phyloP scores from a whole-genome alignment of 2,329 filamentous ascomycete species.

The Catunica adiposa region DNA sequence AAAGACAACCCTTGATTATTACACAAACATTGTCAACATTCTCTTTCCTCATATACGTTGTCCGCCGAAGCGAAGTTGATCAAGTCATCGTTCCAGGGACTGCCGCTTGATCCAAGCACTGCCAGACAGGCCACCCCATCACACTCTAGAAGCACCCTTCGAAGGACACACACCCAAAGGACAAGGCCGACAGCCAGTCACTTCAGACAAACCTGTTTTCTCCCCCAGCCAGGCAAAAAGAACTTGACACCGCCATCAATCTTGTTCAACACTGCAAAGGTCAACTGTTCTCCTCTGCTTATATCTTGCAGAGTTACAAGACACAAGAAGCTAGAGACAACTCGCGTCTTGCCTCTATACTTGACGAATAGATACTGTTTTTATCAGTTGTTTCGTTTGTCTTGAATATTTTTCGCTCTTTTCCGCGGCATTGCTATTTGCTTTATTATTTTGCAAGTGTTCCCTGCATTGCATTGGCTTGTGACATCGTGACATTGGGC shows the following conservation, averaged over 20 bases:
- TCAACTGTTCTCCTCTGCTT: neutral
- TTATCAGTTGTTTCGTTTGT: neutral
- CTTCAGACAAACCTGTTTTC: neutral
- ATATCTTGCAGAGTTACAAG: neutral
- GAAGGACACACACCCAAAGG: neutral
- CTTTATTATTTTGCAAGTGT: neutral
- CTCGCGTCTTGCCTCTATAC: constrained; percentile 1
- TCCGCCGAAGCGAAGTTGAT: neutral
- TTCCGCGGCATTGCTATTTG: neutral
- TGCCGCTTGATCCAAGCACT: constrained; percentile 1
- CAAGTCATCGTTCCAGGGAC: neutral
- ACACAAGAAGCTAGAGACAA: neutral
- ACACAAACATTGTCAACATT: neutral
- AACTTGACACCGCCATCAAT: neutral
- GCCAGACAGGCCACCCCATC: constrained; percentile 1
- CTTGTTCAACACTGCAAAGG: neutral
- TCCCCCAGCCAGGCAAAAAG: too few relatives aligned
- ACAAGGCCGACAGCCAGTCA: neutral
- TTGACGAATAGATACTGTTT: neutral
- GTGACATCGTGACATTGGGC: neutral
- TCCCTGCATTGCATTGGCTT: neutral
- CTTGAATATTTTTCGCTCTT: constrained; percentile 1
- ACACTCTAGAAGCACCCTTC: constrained; percentile 6
- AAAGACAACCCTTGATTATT: neutral
- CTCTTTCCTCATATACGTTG: neutral